Evolutionary conservation across 176 grass and related monocot genomes (phyloP), one percentile per base, ranked within the genome.

Genomic region (Eremochloa ophiuroides): DNA sequence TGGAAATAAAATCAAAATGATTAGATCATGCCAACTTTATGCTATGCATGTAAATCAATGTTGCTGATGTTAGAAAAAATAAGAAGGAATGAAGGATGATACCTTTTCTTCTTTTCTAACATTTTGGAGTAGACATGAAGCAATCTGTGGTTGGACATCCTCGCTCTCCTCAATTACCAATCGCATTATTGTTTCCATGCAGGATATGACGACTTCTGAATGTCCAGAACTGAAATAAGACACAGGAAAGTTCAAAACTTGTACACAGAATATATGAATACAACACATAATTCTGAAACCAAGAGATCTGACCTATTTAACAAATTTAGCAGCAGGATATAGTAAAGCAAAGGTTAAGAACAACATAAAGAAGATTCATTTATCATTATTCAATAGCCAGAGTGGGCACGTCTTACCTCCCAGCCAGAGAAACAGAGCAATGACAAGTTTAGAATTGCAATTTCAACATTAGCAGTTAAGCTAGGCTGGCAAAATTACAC

Each of bases 151-250:
- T 16, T 90, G 83, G 23, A 99, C 85, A 39, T 99, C 93, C 64
- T 99, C 97, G 65, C 91, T 95, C 66, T 99, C 97, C 46, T 96
- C 91, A 70, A 99, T 89, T 56, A 99, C 93, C 14, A 96, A 75
- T 63, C 70, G 91, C 97, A 99, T 95, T 88, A 91, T 91, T 37
- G 88, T 91, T 76, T 88, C 80, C 93, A 99, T 99, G 73, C 76
- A 96, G 66, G 76, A 62, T 83, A 90, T 81, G 34, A 99, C 77
- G 66, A 37, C 30, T 69, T 93, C 87, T n/a, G 89, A 30, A 80
- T 93, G 91, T 47, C 88, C 82, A 75, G 80, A 25, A 56, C 97
- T 99, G 88, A 62, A 50, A 86, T 50, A 62, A 1, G 6, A 68
- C 38, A 43, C 20, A 22, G 30, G 16, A 75, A 66, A 50, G 12